Conservation (phyloP, 768 basidiomycete species). For the Amanita polypyramis region DNA sequence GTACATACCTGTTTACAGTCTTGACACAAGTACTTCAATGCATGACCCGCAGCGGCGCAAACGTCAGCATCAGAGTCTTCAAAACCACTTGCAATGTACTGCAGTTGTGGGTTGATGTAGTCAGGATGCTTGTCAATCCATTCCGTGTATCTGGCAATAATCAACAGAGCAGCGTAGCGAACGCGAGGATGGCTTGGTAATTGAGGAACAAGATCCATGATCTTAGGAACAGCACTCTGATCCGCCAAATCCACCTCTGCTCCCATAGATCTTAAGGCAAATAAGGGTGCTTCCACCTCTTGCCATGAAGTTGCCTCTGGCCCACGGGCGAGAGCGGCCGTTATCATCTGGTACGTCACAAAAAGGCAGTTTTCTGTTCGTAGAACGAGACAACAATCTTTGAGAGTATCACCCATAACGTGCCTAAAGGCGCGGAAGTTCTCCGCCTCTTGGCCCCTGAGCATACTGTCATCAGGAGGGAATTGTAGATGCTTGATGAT, state of each 20-base stretch:
- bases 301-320: slow-evolving; percentile 72
- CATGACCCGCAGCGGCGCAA: slow-evolving; percentile 88
- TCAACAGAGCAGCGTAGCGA: slow-evolving; percentile 90
- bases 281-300: slow-evolving; percentile 93
- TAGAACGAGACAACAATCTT: slow-evolving; percentile 94
- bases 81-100: slow-evolving; percentile 90
- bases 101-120: slow-evolving; percentile 77
- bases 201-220: slow-evolving; percentile 88
- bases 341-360: slow-evolving; percentile 74
- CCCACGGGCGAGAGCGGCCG: slow-evolving; percentile 54
- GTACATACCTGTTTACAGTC: slow-evolving; percentile 77
- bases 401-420: slow-evolving; percentile 97
- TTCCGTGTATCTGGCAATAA: slow-evolving; percentile 92
- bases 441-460: slow-evolving; percentile 81
- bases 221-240: slow-evolving; percentile 82
- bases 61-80: slow-evolving; percentile 75
- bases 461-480: slow-evolving; percentile 54
- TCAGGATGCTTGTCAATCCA: slow-evolving; percentile 89
- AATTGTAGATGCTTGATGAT: slow-evolving; percentile 90
- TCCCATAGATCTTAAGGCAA: slow-evolving; percentile 97
- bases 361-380: slow-evolving; percentile 78
- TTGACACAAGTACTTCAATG: slow-evolving; percentile 92
- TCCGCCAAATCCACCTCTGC: slow-evolving; percentile 82
- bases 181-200: slow-evolving; percentile 86
- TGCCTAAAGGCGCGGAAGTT: slow-evolving; percentile 93